A percentile compares a stretch with the other conserved stretches of the same genome.
Conservation (phyloP, 306 rosid genomes). For the Albizia julibrissin region DNA sequence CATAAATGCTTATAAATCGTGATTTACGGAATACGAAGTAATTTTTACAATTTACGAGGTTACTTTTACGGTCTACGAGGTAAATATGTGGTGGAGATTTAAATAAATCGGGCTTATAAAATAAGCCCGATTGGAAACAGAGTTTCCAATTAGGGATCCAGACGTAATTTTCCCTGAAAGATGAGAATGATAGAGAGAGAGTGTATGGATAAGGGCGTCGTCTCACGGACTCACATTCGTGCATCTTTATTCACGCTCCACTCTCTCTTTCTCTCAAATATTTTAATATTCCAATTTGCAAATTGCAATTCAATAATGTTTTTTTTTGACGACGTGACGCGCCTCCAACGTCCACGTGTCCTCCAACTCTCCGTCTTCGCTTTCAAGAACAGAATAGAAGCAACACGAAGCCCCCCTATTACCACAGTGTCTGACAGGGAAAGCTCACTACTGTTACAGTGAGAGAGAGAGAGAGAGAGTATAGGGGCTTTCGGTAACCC, state of each 20-base stretch:
- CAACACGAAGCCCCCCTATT: conserved; percentile 45
- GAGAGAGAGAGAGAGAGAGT: conserved; percentile 10
- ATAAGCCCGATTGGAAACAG: no score
- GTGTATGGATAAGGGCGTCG: conserved; percentile 33
- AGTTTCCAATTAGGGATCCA: no score
- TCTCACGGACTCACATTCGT: conserved; percentile 29
- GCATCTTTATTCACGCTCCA: conserved; percentile 15
- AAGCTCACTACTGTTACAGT: conserved; percentile 11
- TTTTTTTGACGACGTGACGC: neutral
- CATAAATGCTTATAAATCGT: no score
- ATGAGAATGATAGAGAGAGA: neutral
- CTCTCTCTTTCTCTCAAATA: neutral
- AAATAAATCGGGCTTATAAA: no score
- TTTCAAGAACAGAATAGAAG: conserved; percentile 68
- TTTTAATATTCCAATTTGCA: neutral
- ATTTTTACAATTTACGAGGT: no score
- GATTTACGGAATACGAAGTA: no score
- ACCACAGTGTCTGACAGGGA: conserved; percentile 20
- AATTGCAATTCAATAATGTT: neutral
- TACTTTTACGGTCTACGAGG: no score
- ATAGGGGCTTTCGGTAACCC: conserved; percentile 36
- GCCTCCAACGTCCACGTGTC: conserved; percentile 59
- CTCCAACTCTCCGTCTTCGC: conserved; percentile 52
- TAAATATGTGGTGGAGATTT: no score
- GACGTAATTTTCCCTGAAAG: neutral